phyloP scores from a whole-genome alignment of 2,329 filamentous ascomycete genomes.

The Fusarium goolgardi region DNA sequence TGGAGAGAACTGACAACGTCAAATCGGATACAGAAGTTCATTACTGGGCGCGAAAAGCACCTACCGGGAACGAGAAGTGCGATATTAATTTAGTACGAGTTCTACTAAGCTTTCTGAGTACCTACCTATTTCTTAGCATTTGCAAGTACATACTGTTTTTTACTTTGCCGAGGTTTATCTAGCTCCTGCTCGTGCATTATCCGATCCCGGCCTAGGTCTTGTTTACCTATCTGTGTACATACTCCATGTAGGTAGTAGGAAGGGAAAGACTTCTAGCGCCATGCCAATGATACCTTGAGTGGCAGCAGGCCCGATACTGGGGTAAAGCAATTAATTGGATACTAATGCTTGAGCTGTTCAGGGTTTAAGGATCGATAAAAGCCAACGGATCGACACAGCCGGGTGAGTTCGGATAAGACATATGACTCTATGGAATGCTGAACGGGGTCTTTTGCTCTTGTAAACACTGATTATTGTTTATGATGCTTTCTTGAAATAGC shows the following conservation, averaged over 20 bases:
- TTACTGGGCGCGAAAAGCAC: conserved; percentile 28
- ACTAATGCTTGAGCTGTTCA: conserved; percentile 6
- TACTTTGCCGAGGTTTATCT: neutral
- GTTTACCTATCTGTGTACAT: neutral
- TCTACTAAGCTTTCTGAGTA: conserved; percentile 13
- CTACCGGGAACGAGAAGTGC: conserved; percentile 13
- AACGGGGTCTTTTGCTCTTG: neutral
- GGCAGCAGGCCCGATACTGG: conserved; percentile 27
- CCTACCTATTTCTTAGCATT: neutral
- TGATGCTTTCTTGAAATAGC: conserved; percentile 4
- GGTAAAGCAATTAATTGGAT: conserved; percentile 34
- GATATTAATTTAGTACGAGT: conserved; percentile 14
- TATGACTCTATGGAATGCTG: conserved; percentile 3
- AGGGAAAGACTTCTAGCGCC: conserved; percentile 35
- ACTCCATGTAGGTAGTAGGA: conserved; percentile 3
- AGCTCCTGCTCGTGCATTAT: neutral
- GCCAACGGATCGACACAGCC: conserved; percentile 3
- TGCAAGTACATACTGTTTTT: neutral
- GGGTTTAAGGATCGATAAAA: conserved; percentile 22
- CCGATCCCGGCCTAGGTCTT: neutral
- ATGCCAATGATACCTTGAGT: conserved; percentile 9
- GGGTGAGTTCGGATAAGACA: conserved; percentile 5
- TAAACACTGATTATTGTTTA: conserved; percentile 1
- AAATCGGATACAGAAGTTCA: conserved; percentile 14
- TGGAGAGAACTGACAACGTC: conserved; percentile 27